Conservation (phyloP, 306 rosid species). For the Rosa multiflora region DNA sequence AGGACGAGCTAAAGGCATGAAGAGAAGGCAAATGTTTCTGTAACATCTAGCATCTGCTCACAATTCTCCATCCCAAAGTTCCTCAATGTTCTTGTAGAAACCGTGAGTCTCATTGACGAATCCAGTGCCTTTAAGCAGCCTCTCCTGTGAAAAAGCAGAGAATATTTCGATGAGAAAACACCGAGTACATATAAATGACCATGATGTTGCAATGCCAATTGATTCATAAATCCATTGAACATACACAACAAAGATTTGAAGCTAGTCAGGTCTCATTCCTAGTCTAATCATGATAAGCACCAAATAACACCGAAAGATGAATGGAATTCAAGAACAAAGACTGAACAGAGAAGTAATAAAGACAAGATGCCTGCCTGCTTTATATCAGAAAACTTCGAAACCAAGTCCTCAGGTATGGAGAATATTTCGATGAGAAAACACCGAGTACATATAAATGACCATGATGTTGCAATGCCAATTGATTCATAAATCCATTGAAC, state of each 20-base stretch:
- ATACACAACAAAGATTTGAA: neutral
- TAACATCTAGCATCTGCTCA: constrained; percentile 29
- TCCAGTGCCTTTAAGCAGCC: constrained; percentile 20
- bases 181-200: neutral
- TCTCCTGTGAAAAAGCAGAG: constrained; percentile 35
- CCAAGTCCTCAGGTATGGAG: constrained; percentile 52
- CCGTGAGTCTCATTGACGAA: constrained; percentile 36
- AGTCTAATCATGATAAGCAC: neutral
- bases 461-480: neutral
- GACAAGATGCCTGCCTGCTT: constrained; percentile 46
- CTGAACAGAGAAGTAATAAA: neutral
- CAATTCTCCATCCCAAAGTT: constrained; percentile 64
- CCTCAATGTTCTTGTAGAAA: constrained; percentile 49
- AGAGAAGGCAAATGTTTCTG: neutral
- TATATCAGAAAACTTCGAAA: constrained; percentile 44
- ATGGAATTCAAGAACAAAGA: neutral
- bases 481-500: too few relatives aligned
- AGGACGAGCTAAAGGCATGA: neutral
- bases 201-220: neutral
- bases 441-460: neutral
- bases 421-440: constrained; percentile 17
- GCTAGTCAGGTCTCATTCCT: neutral
- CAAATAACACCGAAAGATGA: neutral
- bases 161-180: constrained; percentile 18
- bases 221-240: neutral